Evolutionary conservation across 768 basidiomycete genomes (phyloP).

Genomic region (Lactarius vividus): DNA sequence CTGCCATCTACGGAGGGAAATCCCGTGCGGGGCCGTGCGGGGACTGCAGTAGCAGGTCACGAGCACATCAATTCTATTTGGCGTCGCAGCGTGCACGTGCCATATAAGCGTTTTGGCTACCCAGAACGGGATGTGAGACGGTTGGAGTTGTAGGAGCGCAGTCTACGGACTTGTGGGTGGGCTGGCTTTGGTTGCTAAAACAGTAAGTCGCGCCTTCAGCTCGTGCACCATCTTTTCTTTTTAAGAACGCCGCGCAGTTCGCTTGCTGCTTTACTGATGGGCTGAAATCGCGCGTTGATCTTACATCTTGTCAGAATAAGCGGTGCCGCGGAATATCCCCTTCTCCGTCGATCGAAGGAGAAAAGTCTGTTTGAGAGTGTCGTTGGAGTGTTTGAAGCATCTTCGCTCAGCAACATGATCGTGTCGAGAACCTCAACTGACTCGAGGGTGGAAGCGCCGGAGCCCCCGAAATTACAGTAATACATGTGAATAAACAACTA

Average conservation of each 20-base stretch:
- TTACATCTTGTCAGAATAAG: not conserved
- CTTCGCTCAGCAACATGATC: not conserved
- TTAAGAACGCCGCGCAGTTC: not conserved
- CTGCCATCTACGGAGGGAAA: not conserved
- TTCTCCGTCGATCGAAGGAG: not conserved
- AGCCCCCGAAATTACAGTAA: not conserved
- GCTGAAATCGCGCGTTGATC: not conserved
- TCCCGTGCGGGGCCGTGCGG: not conserved
- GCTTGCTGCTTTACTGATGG: not conserved
- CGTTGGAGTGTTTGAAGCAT: constrained; percentile 1
- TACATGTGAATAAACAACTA: no score
- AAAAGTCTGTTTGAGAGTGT: not conserved
- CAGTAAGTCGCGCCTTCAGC: not conserved
- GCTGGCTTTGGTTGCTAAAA: not conserved
- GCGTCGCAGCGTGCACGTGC: not conserved
- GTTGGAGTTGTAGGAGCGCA: not conserved
- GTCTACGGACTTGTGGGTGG: not conserved
- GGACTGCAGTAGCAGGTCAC: not conserved
- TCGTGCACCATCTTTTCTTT: not conserved
- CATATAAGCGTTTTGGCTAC: not conserved
- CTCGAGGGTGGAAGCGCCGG: not conserved
- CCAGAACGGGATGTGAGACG: not conserved
- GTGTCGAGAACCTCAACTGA: not conserved
- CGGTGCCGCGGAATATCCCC: not conserved
- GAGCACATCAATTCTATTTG: not conserved